Evolutionary conservation across 331 rosid genomes (phyloP).

Genomic region (Rhamnella rubrinervis): DNA sequence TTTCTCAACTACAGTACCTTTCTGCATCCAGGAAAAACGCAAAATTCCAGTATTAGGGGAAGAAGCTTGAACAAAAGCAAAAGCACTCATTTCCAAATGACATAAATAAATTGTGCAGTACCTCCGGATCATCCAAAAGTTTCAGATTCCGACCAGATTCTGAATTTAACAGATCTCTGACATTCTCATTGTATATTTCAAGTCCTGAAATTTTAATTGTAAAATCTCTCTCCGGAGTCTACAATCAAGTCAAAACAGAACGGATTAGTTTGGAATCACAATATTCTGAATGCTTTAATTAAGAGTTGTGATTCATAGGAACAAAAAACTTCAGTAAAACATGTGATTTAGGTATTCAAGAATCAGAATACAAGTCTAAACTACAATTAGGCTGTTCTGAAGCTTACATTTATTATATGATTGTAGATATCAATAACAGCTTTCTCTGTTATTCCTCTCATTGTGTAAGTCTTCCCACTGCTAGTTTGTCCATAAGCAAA

Average conservation of each 20-base stretch:
- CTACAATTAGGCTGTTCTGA: neutral
- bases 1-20: slow-evolving; percentile 98
- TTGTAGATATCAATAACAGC: slow-evolving; percentile 88
- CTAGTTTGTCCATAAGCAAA: slow-evolving; percentile 99
- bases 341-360: too few relatives aligned
- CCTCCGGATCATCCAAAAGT: slow-evolving; percentile 98
- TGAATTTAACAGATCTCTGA: slow-evolving; percentile 79
- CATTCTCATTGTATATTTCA: slow-evolving; percentile 96
- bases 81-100: neutral
- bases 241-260: slow-evolving; percentile 31
- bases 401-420: slow-evolving; percentile 82
- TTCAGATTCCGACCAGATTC: slow-evolving; percentile 90
- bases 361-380: too few relatives aligned
- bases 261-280: slow-evolving; percentile 14
- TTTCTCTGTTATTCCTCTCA: slow-evolving; percentile 98
- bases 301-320: neutral
- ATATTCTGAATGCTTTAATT: neutral
- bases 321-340: neutral
- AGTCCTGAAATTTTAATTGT: slow-evolving; percentile 85
- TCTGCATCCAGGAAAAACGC: slow-evolving; percentile 45
- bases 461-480: slow-evolving; percentile 97
- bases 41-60: slow-evolving; percentile 14
- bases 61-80: neutral
- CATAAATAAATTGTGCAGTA: slow-evolving; percentile 10
- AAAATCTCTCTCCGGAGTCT: slow-evolving; percentile 93